These are phyloP conservation scores for Boletus reticulatus DNA, from an alignment of 768 basidiomycete species.

Conservation along the genomic window DNA sequence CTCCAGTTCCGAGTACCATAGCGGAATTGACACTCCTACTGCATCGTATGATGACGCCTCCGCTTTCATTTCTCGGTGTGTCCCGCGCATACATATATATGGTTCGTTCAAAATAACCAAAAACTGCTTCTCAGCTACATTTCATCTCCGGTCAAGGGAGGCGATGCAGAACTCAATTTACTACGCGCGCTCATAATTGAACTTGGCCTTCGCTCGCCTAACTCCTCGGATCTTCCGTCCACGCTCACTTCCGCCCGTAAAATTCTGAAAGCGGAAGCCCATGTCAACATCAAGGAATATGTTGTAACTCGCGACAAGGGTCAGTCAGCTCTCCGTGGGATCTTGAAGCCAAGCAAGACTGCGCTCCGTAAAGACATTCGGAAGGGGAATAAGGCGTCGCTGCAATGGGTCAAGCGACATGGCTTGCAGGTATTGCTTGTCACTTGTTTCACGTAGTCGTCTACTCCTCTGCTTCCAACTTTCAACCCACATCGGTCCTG, in stretches of 20 bases:
- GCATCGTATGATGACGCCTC: constrained; percentile 26
- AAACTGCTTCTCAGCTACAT: constrained; percentile 18
- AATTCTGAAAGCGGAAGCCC: constrained; percentile 61
- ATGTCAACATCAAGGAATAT: constrained; percentile 74
- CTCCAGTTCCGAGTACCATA: constrained; percentile 5
- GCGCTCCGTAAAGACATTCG: constrained; percentile 63
- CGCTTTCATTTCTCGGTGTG: constrained; percentile 28
- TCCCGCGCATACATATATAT: background rate
- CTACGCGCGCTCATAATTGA: constrained; percentile 76
- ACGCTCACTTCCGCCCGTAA: constrained; percentile 67
- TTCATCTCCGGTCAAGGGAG: constrained; percentile 15
- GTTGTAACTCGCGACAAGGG: constrained; percentile 64
- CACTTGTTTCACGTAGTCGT: constrained; percentile 38
- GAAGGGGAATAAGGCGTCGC: constrained; percentile 44
- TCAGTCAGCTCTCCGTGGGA: constrained; percentile 53
- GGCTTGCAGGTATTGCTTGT: constrained; percentile 67
- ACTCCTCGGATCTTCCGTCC: constrained; percentile 46
- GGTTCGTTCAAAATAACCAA: background rate
- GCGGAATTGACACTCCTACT: constrained; percentile 10
- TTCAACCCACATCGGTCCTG: background rate
- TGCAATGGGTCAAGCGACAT: constrained; percentile 60
- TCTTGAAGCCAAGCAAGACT: constrained; percentile 60
- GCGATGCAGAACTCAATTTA: constrained; percentile 46
- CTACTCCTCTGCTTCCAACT: background rate
- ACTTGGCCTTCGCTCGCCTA: constrained; percentile 55